Evolutionary conservation across 495 filamentous ascomycete genomes (phyloP), one percentile per base, ranked within the genome.

Genomic region (Tuber umbilicatum): DNA sequence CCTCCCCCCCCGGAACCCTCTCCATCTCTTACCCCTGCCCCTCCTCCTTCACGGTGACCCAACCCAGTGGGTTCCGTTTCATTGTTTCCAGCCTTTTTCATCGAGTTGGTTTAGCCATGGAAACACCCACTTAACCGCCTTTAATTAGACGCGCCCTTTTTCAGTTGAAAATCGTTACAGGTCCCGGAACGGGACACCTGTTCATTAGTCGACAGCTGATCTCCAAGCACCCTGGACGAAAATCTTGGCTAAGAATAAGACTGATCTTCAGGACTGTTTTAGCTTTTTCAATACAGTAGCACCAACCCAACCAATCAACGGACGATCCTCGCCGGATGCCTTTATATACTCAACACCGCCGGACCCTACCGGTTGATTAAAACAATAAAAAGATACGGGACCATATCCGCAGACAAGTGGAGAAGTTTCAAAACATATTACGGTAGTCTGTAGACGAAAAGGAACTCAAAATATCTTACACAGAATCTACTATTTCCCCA

Each of bases 191-290:
- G 55, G 6, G 55, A 17, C 27, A 35, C 55, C 55, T 4, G 27
- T 35, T 31, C 55, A 17, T 64, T 64, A 35, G 55, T 17, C 7
- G 14, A 5, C 55, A 19, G 12, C 9, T 17, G 27, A 64, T 35
- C 55, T 27, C 50, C 50, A 60, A 64, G 35, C 31, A 64, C 31
- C 5, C 31, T 27, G 5, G 31, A 17, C 55, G n/a, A 27, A 35
- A 27, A 64, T 64, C 55, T 64, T 64, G 27, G 55, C 55, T 64
- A 64, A 64, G 16, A 64, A 64, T 64, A 19, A 64, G 55, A 64
- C 55, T 35, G 55, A 31, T 64, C 55, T 64, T 64, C 27, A 35
- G 17, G 17, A 64, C 14, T 12, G 45, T 9, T 35, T 27, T 2
- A 35, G 31, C 27, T 17, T 27, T 60, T 27, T 60, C 50, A 60